These are phyloP conservation scores for Wallacemonas sp. DNA, from an alignment of 208 protist species.

Conservation along the genomic window DNA sequence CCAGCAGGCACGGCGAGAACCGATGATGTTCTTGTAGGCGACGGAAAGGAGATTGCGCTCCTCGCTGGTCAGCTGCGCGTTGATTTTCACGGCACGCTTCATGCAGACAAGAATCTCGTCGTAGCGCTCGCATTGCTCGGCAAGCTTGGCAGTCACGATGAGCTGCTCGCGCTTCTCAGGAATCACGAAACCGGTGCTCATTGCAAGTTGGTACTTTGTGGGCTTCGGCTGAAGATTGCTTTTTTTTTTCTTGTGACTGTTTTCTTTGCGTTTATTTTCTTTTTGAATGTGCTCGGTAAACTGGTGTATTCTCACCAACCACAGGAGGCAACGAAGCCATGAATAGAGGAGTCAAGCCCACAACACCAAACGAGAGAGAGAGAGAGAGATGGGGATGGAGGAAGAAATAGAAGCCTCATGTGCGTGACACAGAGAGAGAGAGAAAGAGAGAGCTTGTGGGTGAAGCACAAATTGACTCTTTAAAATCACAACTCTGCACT, in stretches of 20 bases:
- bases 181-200: slow-evolving; percentile 59
- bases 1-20: slow-evolving; percentile 98
- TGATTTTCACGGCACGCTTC: slow-evolving; percentile 96
- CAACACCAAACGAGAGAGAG: neutral
- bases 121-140: slow-evolving; percentile 99
- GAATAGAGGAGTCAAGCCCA: neutral
- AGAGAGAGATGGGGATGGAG: neutral
- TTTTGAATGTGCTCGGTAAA: too few species aligned
- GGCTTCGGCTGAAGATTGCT: neutral
- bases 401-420: neutral
- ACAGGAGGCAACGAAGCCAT: neutral
- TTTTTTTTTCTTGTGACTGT: slow-evolving; percentile 14
- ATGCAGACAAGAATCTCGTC: slow-evolving; percentile 99
- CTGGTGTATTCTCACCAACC: too few species aligned
- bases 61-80: slow-evolving; percentile 96
- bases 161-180: slow-evolving; percentile 93
- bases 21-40: slow-evolving; percentile 99
- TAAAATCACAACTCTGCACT: too few species aligned
- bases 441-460: neutral
- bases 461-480: neutral
- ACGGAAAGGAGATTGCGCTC: slow-evolving; percentile 99
- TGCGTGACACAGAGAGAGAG: neutral
- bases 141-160: slow-evolving; percentile 96
- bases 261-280: neutral
- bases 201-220: slow-evolving; percentile 11